Evolutionary conservation across 257 asterid species (phyloP).

Genomic region (Anisodus tanguticus): DNA sequence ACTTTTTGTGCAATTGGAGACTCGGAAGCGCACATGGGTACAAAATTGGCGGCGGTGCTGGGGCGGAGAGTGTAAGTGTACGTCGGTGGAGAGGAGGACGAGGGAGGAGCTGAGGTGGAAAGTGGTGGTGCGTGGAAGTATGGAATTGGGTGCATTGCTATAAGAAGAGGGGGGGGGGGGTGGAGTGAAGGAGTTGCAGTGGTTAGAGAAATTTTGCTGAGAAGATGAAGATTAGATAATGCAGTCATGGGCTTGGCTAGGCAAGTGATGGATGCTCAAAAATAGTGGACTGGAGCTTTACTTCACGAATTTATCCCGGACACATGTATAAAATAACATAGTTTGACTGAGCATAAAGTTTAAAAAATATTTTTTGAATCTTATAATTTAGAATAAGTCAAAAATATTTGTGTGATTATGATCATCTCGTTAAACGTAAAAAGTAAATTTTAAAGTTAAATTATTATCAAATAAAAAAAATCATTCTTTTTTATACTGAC

Average conservation of each 20-base stretch:
- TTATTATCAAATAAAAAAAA: too few relatives aligned
- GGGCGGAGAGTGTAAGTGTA: slow-evolving; percentile 32
- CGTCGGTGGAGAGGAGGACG: slow-evolving; percentile 36
- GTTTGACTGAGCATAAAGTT: too few relatives aligned
- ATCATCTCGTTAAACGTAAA: too few relatives aligned
- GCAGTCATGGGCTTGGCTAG: slow-evolving; percentile 22
- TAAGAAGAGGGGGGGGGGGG: not conserved
- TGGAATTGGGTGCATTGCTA: slow-evolving; percentile 63
- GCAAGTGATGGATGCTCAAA: too few relatives aligned
- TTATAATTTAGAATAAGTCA: too few relatives aligned
- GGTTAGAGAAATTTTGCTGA: not conserved
- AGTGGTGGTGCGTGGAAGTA: slow-evolving; percentile 40
- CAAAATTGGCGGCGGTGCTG: slow-evolving; percentile 37
- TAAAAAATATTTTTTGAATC: too few relatives aligned
- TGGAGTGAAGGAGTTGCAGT: slow-evolving; percentile 20
- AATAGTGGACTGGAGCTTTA: not conserved
- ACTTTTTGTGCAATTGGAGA: slow-evolving; percentile 39
- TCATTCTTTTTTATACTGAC: too few relatives aligned
- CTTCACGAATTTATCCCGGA: not conserved
- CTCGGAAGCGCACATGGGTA: slow-evolving; percentile 40
- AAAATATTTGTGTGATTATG: too few relatives aligned
- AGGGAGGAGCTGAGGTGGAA: slow-evolving; percentile 43
- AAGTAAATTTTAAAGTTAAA: too few relatives aligned
- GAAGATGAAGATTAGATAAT: slow-evolving; percentile 28
- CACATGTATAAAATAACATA: too few relatives aligned